Evolutionary conservation across 148 eudicot species (phyloP).

Genomic region (Polygonum maritimum): DNA sequence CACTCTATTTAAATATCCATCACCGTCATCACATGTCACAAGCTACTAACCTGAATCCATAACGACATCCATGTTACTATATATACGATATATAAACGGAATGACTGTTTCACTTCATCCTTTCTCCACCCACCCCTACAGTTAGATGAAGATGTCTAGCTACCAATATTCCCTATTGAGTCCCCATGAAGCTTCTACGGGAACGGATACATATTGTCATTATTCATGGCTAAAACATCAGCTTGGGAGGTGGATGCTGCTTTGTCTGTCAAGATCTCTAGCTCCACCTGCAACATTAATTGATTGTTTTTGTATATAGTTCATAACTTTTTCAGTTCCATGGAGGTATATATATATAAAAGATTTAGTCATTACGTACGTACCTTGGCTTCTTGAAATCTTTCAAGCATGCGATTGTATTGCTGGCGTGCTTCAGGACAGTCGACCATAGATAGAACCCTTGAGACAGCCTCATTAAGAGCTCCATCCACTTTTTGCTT

Average conservation of each 20-base stretch:
- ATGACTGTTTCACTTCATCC: neutral
- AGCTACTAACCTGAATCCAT: neutral
- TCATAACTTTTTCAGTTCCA: neutral
- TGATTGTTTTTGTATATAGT: neutral
- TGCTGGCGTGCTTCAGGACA: slow-evolving; percentile 80
- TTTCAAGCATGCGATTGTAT: slow-evolving; percentile 70
- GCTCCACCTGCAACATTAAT: slow-evolving; percentile 4
- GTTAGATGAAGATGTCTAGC: neutral
- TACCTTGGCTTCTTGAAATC: slow-evolving; percentile 81
- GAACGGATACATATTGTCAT: neutral
- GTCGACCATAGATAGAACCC: slow-evolving; percentile 80
- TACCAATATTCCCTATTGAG: neutral
- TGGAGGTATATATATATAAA: neutral
- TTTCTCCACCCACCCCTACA: neutral
- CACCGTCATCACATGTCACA: neutral
- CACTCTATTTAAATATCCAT: no score
- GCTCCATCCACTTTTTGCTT: slow-evolving; percentile 72
- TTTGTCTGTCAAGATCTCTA: neutral
- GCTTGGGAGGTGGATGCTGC: neutral
- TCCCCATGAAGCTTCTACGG: neutral
- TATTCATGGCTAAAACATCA: slow-evolving; percentile 3
- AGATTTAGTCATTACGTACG: neutral
- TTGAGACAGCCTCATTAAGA: slow-evolving; percentile 75
- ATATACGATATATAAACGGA: neutral
- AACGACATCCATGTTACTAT: neutral